Conservation (phyloP, 257 asterid genomes). For the Phtheirospermum japonicum region DNA sequence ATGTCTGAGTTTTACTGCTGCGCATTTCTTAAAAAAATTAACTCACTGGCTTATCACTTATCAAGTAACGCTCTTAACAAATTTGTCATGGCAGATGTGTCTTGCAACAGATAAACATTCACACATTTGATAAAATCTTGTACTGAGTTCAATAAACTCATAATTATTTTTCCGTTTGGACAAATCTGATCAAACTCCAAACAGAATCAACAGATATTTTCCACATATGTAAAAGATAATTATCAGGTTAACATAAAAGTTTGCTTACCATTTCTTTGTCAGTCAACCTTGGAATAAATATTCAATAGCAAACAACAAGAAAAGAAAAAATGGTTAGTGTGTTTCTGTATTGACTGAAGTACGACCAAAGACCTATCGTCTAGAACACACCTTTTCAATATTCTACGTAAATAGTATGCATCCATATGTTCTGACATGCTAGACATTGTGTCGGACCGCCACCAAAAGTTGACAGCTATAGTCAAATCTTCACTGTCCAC, state of each 20-base stretch:
- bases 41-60: not conserved
- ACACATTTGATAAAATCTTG: slow-evolving; percentile 8
- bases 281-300: slow-evolving; percentile 57
- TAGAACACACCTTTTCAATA: slow-evolving; percentile 62
- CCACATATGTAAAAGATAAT: slow-evolving; percentile 14
- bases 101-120: not conserved
- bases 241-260: slow-evolving; percentile 16
- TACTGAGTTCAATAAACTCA: not conserved
- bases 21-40: slow-evolving; percentile 3
- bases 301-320: slow-evolving; percentile 21
- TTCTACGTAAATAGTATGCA: slow-evolving; percentile 85
- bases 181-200: slow-evolving; percentile 19
- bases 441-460: slow-evolving; percentile 75
- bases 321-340: slow-evolving; percentile 29
- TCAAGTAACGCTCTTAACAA: slow-evolving; percentile 15
- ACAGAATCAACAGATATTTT: not conserved
- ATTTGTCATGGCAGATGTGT: slow-evolving; percentile 12
- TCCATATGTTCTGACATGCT: slow-evolving; percentile 89
- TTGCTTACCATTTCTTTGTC: slow-evolving; percentile 82
- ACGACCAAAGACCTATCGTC: slow-evolving; percentile 9
- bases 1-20: slow-evolving; percentile 1
- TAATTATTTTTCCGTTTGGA: slow-evolving; percentile 2
- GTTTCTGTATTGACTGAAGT: slow-evolving; percentile 22
- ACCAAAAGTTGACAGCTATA: slow-evolving; percentile 94
- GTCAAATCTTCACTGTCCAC: slow-evolving; percentile 87